Base-by-base conservation (phyloP, 2,329 filamentous ascomycete species). In the Atkinsonella hypoxylon region DNA sequence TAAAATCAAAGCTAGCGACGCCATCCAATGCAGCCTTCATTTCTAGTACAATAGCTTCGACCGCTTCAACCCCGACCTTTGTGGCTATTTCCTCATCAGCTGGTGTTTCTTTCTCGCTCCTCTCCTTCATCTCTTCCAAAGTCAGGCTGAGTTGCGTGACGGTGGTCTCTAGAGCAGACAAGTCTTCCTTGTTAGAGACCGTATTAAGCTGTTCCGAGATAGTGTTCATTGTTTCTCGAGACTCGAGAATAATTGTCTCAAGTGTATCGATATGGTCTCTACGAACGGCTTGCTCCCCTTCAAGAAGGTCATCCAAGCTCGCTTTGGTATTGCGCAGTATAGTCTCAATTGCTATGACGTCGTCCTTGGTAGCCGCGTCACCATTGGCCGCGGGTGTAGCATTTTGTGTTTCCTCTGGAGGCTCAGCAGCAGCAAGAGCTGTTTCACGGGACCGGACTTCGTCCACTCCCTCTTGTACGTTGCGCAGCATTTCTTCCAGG, bases 321-420 rank as follows among this genome's bases (percentile, higher is more conserved):
- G 84, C 82, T 64, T 96, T 96, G 32, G 89, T 90, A 63, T 95
- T 95, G 41, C 85, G 82, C 12, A 97, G 75, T 46, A 97, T 82
- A 0, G 86, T 94, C 66, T 96, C 91, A 52, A 97, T 90, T 11
- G 89, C 89, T 54, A 91, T 82, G 0, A 90, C 87, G 58, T 97
- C 90, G 57, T 95, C 89, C 62, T 87, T 70, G 63, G 57, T 74
- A 59, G 58, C 74, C 60, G 53, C 70, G 51, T 75, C 69, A 5
- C 59, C 58, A 13, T 51, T 56, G 11, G 54, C 53, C n/a, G 22
- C 15, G 9, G 53, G 51, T 3, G 45, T 51, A 9, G 39, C 31
- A 62, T 63, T 55, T 42, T 47, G 42, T 50, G 49, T 52, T 42
- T 51, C 52, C 18, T 48, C 56, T 3, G 57, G 54, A 45, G 45